Conservation (phyloP, 768 basidiomycete genomes). For the Auriscalpium microsporum region DNA sequence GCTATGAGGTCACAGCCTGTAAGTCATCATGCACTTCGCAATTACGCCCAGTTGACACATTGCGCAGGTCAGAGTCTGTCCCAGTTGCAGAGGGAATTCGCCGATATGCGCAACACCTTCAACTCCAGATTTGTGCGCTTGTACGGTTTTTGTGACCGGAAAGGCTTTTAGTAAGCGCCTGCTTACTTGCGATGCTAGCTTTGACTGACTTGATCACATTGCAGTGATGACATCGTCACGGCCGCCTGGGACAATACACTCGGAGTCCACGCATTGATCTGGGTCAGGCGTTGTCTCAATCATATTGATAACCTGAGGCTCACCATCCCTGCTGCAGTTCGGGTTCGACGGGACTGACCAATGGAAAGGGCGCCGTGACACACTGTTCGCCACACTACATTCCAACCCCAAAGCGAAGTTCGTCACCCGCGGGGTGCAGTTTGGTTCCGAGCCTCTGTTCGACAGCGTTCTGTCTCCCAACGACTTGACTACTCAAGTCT, state of each 20-base stretch:
- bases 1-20: slow-evolving; percentile 67
- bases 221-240: slow-evolving; percentile 49
- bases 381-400: slow-evolving; percentile 20
- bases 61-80: slow-evolving; percentile 46
- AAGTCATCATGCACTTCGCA: slow-evolving; percentile 14
- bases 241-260: slow-evolving; percentile 63
- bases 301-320: not conserved
- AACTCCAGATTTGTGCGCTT: slow-evolving; percentile 56
- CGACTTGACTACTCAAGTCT: slow-evolving; percentile 44
- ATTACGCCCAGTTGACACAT: slow-evolving; percentile 1
- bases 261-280: slow-evolving; percentile 67
- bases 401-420: slow-evolving; percentile 39
- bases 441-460: slow-evolving; percentile 63
- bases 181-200: not conserved
- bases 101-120: slow-evolving; percentile 50
- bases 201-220: slow-evolving; percentile 4
- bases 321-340: slow-evolving; percentile 15
- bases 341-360: slow-evolving; percentile 20
- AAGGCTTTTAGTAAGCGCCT: slow-evolving; percentile 30
- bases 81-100: slow-evolving; percentile 46
- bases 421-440: slow-evolving; percentile 57
- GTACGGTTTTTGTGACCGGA: slow-evolving; percentile 32
- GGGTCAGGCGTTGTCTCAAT: slow-evolving; percentile 36
- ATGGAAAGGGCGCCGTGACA: slow-evolving; percentile 20
- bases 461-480: slow-evolving; percentile 45